These are phyloP conservation scores for Pyrus pyrifolia DNA, from an alignment of 306 rosid species.

Conservation along the genomic window DNA sequence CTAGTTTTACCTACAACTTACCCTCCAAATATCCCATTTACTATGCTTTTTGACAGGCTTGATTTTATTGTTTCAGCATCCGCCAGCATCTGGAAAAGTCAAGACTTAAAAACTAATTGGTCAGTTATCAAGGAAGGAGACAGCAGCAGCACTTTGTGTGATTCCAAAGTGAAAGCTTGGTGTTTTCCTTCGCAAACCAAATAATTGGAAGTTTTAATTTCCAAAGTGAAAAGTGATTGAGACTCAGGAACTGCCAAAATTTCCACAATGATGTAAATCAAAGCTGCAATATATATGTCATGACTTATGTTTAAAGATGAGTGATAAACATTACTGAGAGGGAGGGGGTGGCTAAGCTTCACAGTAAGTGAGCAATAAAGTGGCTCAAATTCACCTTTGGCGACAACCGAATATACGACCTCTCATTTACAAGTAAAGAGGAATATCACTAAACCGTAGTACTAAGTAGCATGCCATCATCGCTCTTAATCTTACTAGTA, in stretches of 20 bases:
- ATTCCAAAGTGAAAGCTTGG: not conserved
- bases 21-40: not conserved
- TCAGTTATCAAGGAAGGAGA: not conserved
- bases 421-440: no score
- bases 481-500: no score
- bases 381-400: no score
- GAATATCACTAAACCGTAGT: no score
- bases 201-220: not conserved
- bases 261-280: not conserved
- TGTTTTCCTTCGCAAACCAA: not conserved
- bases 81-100: not conserved
- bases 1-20: not conserved
- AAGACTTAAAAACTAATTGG: not conserved
- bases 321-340: not conserved
- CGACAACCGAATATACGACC: no score
- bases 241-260: slow-evolving; percentile 6
- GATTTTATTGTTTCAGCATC: no score
- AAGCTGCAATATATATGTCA: not conserved
- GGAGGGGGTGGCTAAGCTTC: no score
- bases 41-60: not conserved
- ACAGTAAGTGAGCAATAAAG: no score
- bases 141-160: slow-evolving; percentile 1
- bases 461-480: no score
- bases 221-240: slow-evolving; percentile 1
- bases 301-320: not conserved